phyloP scores from a whole-genome alignment of 1,284 basidiomycete species.

The Microbotryomycetes sp. region DNA sequence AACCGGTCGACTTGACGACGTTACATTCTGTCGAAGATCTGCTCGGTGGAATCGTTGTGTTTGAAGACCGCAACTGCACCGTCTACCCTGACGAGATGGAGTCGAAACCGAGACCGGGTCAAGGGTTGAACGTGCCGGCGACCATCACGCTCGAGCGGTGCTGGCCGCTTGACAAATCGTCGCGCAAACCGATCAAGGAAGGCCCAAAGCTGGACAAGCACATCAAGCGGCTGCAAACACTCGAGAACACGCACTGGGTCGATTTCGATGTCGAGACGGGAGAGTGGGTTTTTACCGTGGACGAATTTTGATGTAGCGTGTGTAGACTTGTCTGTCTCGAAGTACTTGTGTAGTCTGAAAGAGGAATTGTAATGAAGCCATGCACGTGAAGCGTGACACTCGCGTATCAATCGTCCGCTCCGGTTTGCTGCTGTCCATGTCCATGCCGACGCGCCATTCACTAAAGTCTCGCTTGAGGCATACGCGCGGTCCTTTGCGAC shows the following conservation, averaged over 20 bases:
- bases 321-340: background rate
- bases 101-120: constrained; percentile 64
- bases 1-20: constrained; percentile 85
- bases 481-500: background rate
- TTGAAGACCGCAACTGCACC: constrained; percentile 83
- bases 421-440: too few relatives aligned
- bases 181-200: constrained; percentile 83
- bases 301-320: constrained; percentile 57
- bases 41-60: constrained; percentile 77
- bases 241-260: constrained; percentile 80
- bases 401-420: too few relatives aligned
- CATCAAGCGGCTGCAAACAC: constrained; percentile 71
- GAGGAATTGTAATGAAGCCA: too few relatives aligned
- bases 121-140: constrained; percentile 84
- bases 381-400: too few relatives aligned
- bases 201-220: constrained; percentile 68
- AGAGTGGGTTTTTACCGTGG: constrained; percentile 87
- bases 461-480: background rate
- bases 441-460: background rate
- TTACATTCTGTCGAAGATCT: constrained; percentile 71
- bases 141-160: constrained; percentile 70
- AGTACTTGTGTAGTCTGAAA: too few relatives aligned
- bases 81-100: constrained; percentile 85
- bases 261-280: constrained; percentile 71
- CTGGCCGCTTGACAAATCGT: constrained; percentile 87